phyloP scores from a whole-genome alignment of 768 basidiomycete genomes.

The Tephrocybe sp. region DNA sequence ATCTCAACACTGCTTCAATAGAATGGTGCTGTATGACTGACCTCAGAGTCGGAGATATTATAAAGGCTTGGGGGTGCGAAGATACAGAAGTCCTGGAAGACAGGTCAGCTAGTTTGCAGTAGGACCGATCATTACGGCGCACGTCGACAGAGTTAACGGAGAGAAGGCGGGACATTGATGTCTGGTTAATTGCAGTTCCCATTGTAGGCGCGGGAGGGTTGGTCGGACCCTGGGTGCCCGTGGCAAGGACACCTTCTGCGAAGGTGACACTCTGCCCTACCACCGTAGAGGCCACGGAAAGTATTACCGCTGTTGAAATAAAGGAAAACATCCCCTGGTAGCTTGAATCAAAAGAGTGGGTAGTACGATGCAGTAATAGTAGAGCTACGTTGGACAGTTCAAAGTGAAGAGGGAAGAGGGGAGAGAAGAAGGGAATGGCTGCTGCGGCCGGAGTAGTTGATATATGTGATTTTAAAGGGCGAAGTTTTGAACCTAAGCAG shows the following conservation, averaged over 20 bases:
- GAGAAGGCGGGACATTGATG: slow-evolving; percentile 36
- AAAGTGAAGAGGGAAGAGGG: too few species aligned
- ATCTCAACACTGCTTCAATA: neutral
- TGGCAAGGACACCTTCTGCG: slow-evolving; percentile 39
- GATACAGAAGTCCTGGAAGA: slow-evolving; percentile 39
- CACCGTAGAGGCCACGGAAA: slow-evolving; percentile 11
- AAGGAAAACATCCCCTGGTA: too few species aligned
- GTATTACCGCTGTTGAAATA: slow-evolving; percentile 5
- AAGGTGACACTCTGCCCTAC: slow-evolving; percentile 15
- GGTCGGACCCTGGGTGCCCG: slow-evolving; percentile 39
- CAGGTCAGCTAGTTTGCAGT: neutral
- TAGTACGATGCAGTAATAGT: too few species aligned
- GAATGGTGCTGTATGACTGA: slow-evolving; percentile 9
- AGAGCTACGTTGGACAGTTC: too few species aligned
- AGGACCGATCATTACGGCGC: neutral
- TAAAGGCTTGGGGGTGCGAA: slow-evolving; percentile 37
- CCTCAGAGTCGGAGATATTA: slow-evolving; percentile 40
- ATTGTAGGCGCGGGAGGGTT: slow-evolving; percentile 40
- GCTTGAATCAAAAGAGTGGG: too few species aligned
- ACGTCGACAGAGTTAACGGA: slow-evolving; percentile 42
- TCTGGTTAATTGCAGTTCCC: slow-evolving; percentile 42
- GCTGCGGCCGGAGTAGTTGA: too few species aligned
- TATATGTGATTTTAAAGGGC: too few species aligned
- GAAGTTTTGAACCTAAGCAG: too few species aligned
- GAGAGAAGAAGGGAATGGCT: too few species aligned